Evolutionary conservation across 495 filamentous ascomycete species (phyloP), one percentile per base, ranked within the genome.

Genomic region (Penicillium argentinense): DNA sequence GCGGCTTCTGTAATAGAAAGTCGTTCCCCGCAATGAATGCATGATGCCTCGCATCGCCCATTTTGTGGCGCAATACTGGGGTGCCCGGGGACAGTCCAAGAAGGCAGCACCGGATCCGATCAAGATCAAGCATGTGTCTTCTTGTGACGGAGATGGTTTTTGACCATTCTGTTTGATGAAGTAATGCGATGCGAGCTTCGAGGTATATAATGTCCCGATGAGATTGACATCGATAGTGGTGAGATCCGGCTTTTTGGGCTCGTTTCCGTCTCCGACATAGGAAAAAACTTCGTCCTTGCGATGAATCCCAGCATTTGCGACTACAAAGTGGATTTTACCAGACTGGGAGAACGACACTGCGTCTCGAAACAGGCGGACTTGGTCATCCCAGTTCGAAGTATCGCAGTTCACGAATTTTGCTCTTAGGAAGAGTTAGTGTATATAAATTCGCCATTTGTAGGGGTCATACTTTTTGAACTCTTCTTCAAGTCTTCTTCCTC

Each of bases 281-380:
- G 52, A 44, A 51, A 67, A 70, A 40, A 72, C 64, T 44, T 66
- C 63, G 34, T 72, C 67, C 1, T 51, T 53, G 38, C 73, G 72
- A 43, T 71, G 62, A 40, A 76, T 71, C 2, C 74, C 73, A 4
- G 73, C 73, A 47, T 77, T 76, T 0, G 68, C 66, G 7, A 72
- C 62, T 26, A 66, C 62, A 59, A 73, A 75, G 46, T 71, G 67
- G 6, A 77, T 62, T 9, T 64, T 62, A 1, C 57, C 60, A 5
- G 55, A 60, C 17, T 54, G 55, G 36, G 59, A 69, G 25, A 64
- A 53, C 29, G 57, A 66, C 0, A 19, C 11, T 1, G 69, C 71
- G 16, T 54, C 45, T 21, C 52, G 45, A 60, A 77, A 76, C 8
- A 75, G 54, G 0, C 48, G 33, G 11, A 59, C 66, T 56, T 74